These are phyloP conservation scores for Teratosphaeria gauchensis DNA, from an alignment of 2,329 filamentous ascomycete species.

Conservation along the genomic window DNA sequence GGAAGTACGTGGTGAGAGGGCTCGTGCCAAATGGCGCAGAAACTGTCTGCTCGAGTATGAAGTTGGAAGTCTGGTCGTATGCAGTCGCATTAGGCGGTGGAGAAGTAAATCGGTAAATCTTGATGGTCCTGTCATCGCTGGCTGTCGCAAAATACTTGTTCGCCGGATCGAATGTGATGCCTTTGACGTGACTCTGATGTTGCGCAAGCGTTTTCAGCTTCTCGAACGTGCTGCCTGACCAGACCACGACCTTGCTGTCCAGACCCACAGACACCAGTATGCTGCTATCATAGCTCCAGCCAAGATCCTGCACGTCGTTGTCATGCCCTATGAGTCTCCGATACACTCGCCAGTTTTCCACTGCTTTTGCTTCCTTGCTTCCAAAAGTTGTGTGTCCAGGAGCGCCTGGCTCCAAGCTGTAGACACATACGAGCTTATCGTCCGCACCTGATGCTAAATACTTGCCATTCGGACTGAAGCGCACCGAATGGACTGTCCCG, in stretches of 20 bases:
- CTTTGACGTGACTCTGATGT: constrained; percentile 96
- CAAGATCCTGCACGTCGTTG: constrained; percentile 95
- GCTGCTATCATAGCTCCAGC: constrained; percentile 93
- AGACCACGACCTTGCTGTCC: constrained; percentile 96
- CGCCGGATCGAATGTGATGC: constrained; percentile 94
- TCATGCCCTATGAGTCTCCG: constrained; percentile 91
- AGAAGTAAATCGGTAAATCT: constrained; percentile 89
- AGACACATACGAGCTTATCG: constrained; percentile 98
- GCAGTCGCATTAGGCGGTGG: constrained; percentile 83
- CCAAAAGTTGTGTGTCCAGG: constrained; percentile 71
- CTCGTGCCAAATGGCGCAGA: constrained; percentile 78
- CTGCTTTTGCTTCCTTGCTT: constrained; percentile 77
- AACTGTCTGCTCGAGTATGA: constrained; percentile 88
- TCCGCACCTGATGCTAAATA: constrained; percentile 96
- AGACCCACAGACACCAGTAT: constrained; percentile 91
- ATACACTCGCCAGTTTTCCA: constrained; percentile 97
- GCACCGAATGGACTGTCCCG: constrained; percentile 91
- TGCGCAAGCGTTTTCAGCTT: constrained; percentile 89
- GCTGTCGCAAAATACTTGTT: constrained; percentile 99
- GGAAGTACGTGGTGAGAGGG: constrained; percentile 91
- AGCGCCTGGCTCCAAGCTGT: constrained; percentile 76
- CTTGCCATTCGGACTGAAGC: constrained; percentile 89
- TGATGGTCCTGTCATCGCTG: constrained; percentile 92
- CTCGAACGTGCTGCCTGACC: constrained; percentile 97
- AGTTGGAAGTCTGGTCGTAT: constrained; percentile 95